These are phyloP conservation scores for Talaromyces amestolkiae DNA, from an alignment of 2,329 filamentous ascomycete genomes.

Conservation along the genomic window DNA sequence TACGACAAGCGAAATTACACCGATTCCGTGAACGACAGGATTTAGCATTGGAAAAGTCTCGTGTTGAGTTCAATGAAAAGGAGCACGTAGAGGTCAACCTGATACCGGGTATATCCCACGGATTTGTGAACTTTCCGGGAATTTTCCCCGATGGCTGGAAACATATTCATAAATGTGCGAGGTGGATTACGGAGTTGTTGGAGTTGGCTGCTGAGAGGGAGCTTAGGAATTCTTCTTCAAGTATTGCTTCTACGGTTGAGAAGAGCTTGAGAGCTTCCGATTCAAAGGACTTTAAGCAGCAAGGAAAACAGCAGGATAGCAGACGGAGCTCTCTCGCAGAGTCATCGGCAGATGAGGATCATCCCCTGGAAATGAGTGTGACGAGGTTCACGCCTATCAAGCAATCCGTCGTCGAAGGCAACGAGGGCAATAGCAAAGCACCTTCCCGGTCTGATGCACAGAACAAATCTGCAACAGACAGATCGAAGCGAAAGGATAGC, in stretches of 20 bases:
- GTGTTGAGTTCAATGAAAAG: constrained; percentile 64
- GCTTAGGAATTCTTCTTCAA: constrained; percentile 22
- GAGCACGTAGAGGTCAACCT: constrained; percentile 78
- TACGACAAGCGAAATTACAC: constrained; percentile 73
- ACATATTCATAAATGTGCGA: constrained; percentile 72
- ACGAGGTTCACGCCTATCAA: constrained; percentile 33
- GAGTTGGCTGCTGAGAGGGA: constrained; percentile 22
- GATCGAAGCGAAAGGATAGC: not conserved
- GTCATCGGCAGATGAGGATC: constrained; percentile 76
- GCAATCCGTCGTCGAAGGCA: not conserved
- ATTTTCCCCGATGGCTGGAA: constrained; percentile 89
- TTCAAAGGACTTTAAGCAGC: not conserved
- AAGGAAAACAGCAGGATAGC: constrained; percentile 37
- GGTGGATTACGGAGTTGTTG: constrained; percentile 81
- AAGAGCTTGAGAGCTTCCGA: not conserved
- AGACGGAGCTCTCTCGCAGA: constrained; percentile 49
- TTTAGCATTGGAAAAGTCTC: constrained; percentile 52
- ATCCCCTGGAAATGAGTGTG: constrained; percentile 74
- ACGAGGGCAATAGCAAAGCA: not conserved
- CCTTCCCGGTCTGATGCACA: not conserved
- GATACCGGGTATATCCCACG: constrained; percentile 86
- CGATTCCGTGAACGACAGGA: constrained; percentile 57
- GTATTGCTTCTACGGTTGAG: constrained; percentile 13
- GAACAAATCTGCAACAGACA: not conserved
- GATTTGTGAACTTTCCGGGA: constrained; percentile 86